Base-by-base conservation (phyloP, 2,329 filamentous ascomycete genomes). In the Microascus cirrosus region DNA sequence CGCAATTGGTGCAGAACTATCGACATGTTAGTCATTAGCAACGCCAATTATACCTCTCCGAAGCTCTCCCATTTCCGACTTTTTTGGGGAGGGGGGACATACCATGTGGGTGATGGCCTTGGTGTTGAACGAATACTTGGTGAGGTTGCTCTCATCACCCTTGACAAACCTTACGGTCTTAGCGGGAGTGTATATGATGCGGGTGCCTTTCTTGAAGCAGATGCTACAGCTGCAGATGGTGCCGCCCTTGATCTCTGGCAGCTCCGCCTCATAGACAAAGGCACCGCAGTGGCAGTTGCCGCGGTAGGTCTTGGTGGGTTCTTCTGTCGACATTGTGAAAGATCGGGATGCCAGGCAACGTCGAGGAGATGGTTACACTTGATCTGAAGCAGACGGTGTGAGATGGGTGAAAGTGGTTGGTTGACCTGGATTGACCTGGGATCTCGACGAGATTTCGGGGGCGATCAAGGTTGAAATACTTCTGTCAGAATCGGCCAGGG, bases 191-290 rank as follows among this genome's bases (percentile, higher is more conserved):
- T 69, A 65, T 36, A 71, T 65, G 22, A 69, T 53, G 42, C 77
- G 65, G 51, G 75, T 74, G 18, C 69, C 75, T 65, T 78, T 79
- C 63, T 74, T 79, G 63, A 62, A 64, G 66, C 86, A 86, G 62
- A 86, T 80, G 70, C 83, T 87, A 71, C 87, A 89, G 68, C 85
- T 84, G 70, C 86, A 87, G 64, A 80, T 74, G 4, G 69, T 66
- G 6, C 75, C 77, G 4, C 74, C 68, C 63, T 80, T 81, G 60
- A 88, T 75, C 65, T 86, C 81, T 24, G 83, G 80, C 13, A 83
- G 53, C 2, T 71, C 66, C 57, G 73, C 64, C 64, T 78, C 77
- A 65, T 77, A 84, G 61, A 80, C 70, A 62, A 79, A 80, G 45
- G 73, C 71, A 6, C 72, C 75, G 66, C 81, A 84, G 66, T 83